phyloP scores from a whole-genome alignment of 2,329 filamentous ascomycete species.

The Leptographium lundbergii region DNA sequence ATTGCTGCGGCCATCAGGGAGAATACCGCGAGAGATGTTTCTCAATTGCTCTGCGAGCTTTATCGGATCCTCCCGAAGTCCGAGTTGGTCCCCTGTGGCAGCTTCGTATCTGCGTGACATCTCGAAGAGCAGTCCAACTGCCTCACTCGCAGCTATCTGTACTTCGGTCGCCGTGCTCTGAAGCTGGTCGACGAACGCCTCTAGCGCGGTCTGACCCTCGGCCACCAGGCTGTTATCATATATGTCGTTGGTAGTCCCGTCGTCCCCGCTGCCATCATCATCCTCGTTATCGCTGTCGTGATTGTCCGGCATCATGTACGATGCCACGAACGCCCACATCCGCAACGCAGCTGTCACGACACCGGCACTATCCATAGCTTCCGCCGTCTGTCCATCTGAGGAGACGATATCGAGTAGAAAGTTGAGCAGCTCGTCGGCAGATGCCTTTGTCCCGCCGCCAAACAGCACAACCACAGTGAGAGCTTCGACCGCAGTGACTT shows the following conservation, averaged over 20 bases:
- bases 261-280: slow-evolving; percentile 45
- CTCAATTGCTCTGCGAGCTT: slow-evolving; percentile 33
- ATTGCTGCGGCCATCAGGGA: not conserved
- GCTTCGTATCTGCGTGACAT: slow-evolving; percentile 41
- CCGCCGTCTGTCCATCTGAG: slow-evolving; percentile 62
- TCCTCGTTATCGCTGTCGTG: slow-evolving; percentile 57
- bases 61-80: slow-evolving; percentile 38
- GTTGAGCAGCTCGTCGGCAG: slow-evolving; percentile 58
- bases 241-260: slow-evolving; percentile 43
- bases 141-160: slow-evolving; percentile 64
- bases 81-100: slow-evolving; percentile 33
- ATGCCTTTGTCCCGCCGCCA: slow-evolving; percentile 57
- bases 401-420: slow-evolving; percentile 67
- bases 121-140: slow-evolving; percentile 75
- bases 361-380: slow-evolving; percentile 55
- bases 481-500: slow-evolving; percentile 60
- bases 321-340: slow-evolving; percentile 70
- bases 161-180: slow-evolving; percentile 60
- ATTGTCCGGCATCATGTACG: slow-evolving; percentile 39
- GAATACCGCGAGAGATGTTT: slow-evolving; percentile 29
- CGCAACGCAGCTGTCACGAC: slow-evolving; percentile 65
- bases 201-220: slow-evolving; percentile 58
- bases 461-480: slow-evolving; percentile 63
- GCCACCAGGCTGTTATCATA: slow-evolving; percentile 45
- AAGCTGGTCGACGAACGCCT: slow-evolving; percentile 76